Base-by-base conservation (phyloP, 257 asterid genomes). In the Plantago ovata region DNA sequence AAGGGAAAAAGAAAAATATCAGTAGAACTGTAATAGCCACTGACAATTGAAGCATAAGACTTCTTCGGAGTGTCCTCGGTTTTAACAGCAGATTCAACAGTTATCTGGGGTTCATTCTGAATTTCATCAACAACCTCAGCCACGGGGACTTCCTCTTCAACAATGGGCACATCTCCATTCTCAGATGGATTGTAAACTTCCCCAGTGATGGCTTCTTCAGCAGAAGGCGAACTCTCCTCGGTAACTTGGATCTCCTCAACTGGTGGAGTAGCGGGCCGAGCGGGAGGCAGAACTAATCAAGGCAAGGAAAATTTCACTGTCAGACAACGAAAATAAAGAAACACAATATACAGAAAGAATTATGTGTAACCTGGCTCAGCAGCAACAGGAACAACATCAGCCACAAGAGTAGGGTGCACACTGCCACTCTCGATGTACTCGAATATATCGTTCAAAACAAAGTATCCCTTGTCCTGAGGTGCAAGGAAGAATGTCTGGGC, bases 401-500 rank as follows among this genome's bases (percentile, higher is more conserved):
- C 60, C 48, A 59, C 85, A 53, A 66, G 44, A 12, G 63, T 64
- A 2, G 79, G 74, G 52, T 43, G 73, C 28, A 21, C 71, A 24
- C 52, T 16, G 19, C 47, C 73, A 60, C 56, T 67, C 22, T 77
- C 80, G 68, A 92, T 66, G 56, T 82, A 88, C 20, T 95, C 81
- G 53, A 93, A 79, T 60, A 93, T 79, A 72, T 93, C 98, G 44
- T 88, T 93, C 84, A 88, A 66, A 66, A 93, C 98, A 80, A 81
- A 93, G 77, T 78, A 93, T 23, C 98, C 98, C 48, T 62, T 77
- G 52, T 86, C 95, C 68, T 93, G 98, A 40, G 98, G 97, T 14
- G 98, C 98, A 45, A 93, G 95, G 74, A 88, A 93, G 83, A 93
- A 93, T 28, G 83, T 58, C 58, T 93, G 98, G 19, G 95, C 65